These are phyloP conservation scores for Botrytis tulipae DNA, from an alignment of 2,329 filamentous ascomycete genomes.

Conservation along the genomic window DNA sequence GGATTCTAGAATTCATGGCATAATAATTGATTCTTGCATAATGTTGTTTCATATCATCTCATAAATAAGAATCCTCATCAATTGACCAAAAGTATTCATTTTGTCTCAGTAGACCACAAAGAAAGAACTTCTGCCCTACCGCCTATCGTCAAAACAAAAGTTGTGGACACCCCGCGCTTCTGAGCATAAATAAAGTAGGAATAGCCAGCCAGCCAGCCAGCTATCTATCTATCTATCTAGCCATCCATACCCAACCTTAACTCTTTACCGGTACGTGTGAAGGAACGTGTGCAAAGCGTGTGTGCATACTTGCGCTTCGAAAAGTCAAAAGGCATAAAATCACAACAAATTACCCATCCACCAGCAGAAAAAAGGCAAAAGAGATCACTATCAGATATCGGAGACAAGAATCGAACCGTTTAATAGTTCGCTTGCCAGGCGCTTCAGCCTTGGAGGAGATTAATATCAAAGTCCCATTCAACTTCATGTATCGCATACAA, in stretches of 20 bases:
- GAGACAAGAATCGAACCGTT: slow-evolving; percentile 9
- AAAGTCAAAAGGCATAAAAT: slow-evolving; percentile 11
- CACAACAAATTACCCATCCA: slow-evolving; percentile 14
- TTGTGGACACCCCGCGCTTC: slow-evolving; percentile 20
- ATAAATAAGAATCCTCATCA: not conserved
- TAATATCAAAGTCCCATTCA: not conserved
- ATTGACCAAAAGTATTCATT: not conserved
- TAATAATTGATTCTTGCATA: not conserved
- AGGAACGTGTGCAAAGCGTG: slow-evolving; percentile 16
- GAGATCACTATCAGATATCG: slow-evolving; percentile 10
- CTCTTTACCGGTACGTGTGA: slow-evolving; percentile 2
- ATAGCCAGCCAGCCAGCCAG: not conserved
- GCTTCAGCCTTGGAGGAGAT: slow-evolving; percentile 27
- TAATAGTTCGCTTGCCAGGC: slow-evolving; percentile 25
- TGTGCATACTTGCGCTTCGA: slow-evolving; percentile 18
- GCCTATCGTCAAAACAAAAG: slow-evolving; percentile 4
- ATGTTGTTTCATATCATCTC: not conserved
- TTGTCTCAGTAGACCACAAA: not conserved
- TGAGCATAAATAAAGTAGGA: slow-evolving; percentile 14
- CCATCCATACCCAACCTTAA: not conserved
- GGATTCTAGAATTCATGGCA: not conserved
- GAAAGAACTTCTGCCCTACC: slow-evolving; percentile 8
- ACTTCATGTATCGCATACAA: slow-evolving; percentile 23
- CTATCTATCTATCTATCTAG: not conserved
- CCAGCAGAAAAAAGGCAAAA: not conserved